These are phyloP conservation scores for Tuber microsphaerosporum DNA, from an alignment of 495 filamentous ascomycete genomes.

Conservation along the genomic window DNA sequence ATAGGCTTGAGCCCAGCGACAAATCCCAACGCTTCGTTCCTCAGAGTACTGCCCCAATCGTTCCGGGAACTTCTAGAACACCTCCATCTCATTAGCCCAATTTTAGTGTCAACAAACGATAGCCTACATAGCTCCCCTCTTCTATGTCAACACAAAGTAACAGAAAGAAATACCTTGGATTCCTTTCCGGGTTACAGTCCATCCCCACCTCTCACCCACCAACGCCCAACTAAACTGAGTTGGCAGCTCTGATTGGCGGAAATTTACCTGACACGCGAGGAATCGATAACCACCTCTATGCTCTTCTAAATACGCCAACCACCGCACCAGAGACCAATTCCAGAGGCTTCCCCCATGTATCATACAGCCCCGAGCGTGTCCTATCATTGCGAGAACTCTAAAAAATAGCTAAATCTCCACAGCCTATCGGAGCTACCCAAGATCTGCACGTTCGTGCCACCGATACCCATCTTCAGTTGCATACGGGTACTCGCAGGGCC, in stretches of 20 bases:
- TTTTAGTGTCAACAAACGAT: background rate
- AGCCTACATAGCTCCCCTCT: background rate
- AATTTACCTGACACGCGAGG: slow-evolving; percentile 10
- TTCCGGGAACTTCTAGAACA: slow-evolving; percentile 14
- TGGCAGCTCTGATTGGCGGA: background rate
- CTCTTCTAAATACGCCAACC: slow-evolving; percentile 10
- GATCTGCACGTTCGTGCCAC: background rate
- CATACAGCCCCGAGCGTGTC: background rate
- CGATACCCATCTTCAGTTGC: background rate
- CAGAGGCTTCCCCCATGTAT: background rate
- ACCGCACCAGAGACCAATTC: background rate
- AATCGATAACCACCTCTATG: slow-evolving; percentile 8
- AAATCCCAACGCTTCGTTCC: background rate
- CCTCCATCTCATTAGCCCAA: background rate
- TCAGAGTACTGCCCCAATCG: background rate
- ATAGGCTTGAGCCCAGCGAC: background rate
- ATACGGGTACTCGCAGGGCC: background rate
- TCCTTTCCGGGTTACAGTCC: slow-evolving; percentile 3
- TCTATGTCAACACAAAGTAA: background rate
- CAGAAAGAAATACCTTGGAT: background rate
- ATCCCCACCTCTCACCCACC: slow-evolving; percentile 10
- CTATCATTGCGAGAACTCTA: background rate
- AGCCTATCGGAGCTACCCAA: background rate
- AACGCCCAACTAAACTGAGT: background rate
- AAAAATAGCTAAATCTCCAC: background rate